phyloP scores from a whole-genome alignment of 306 rosid species.

The Trifolium dubium region DNA sequence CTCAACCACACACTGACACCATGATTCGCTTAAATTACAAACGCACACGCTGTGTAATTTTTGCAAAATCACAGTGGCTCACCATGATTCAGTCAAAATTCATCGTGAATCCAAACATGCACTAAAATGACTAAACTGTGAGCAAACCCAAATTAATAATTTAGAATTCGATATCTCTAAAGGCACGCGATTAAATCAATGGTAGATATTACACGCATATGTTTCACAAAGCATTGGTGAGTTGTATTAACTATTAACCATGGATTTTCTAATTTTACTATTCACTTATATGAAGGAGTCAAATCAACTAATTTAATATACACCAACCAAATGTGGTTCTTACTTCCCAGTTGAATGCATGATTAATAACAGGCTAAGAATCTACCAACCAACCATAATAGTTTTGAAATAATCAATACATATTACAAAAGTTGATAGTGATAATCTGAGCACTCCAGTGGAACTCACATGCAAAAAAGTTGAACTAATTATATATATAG shows the following conservation, averaged over 20 bases:
- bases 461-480: slow-evolving; percentile 37
- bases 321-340: slow-evolving; percentile 23
- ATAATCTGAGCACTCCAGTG: slow-evolving; percentile 28
- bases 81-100: too few species aligned
- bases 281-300: not conserved
- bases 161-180: too few species aligned
- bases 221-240: not conserved
- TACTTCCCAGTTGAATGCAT: slow-evolving; percentile 33
- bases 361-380: slow-evolving; percentile 33
- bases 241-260: not conserved
- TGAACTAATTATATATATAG: not conserved
- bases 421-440: slow-evolving; percentile 21
- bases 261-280: not conserved
- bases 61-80: too few species aligned
- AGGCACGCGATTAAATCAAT: not conserved
- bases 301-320: slow-evolving; percentile 7
- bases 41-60: too few species aligned
- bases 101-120: too few species aligned
- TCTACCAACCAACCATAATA: slow-evolving; percentile 29
- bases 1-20: too few species aligned
- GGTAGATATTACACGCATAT: not conserved
- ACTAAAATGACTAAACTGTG: not conserved
- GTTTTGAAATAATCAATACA: slow-evolving; percentile 30
- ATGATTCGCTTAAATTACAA: too few species aligned
- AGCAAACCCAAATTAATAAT: not conserved